Conservation (phyloP, 1,139 yeast species). For the Hemisphaericaspora subhashii region DNA sequence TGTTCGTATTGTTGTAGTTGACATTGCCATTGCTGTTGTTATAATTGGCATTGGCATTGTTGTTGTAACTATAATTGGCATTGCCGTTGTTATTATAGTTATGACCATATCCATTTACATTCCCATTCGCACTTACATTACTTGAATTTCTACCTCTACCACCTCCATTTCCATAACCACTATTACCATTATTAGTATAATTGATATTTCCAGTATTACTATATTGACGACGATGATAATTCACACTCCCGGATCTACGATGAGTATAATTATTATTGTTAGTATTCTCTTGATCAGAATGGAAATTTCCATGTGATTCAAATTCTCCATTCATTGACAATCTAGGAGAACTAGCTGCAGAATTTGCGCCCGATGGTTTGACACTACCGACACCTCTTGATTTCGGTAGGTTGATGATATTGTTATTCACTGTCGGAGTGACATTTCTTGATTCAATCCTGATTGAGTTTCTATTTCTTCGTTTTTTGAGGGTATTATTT, state of each 20-base stretch:
- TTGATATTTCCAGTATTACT: constrained; percentile 4
- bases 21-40: constrained; percentile 4
- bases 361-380: constrained; percentile 16
- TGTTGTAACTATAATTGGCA: constrained; percentile 7
- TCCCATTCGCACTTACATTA: constrained; percentile 9
- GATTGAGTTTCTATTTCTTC: constrained; percentile 5
- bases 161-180: constrained; percentile 4
- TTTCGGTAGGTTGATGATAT: constrained; percentile 14
- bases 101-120: not conserved
- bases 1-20: constrained; percentile 2
- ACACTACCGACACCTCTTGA: constrained; percentile 1
- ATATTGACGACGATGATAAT: constrained; percentile 9
- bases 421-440: constrained; percentile 18
- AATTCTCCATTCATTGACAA: constrained; percentile 4
- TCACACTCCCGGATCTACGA: constrained; percentile 3
- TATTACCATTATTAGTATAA: constrained; percentile 7
- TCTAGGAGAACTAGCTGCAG: constrained; percentile 28
- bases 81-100: constrained; percentile 7
- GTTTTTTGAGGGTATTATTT: constrained; percentile 2
- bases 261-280: constrained; percentile 11
- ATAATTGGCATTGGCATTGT: constrained; percentile 5
- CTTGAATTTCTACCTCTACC: constrained; percentile 5
- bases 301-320: constrained; percentile 6
- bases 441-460: constrained; percentile 26
- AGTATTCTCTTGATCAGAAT: constrained; percentile 6